These are phyloP conservation scores for Rhodotorula sp. DNA, from an alignment of 1,284 basidiomycete species.

Conservation along the genomic window DNA sequence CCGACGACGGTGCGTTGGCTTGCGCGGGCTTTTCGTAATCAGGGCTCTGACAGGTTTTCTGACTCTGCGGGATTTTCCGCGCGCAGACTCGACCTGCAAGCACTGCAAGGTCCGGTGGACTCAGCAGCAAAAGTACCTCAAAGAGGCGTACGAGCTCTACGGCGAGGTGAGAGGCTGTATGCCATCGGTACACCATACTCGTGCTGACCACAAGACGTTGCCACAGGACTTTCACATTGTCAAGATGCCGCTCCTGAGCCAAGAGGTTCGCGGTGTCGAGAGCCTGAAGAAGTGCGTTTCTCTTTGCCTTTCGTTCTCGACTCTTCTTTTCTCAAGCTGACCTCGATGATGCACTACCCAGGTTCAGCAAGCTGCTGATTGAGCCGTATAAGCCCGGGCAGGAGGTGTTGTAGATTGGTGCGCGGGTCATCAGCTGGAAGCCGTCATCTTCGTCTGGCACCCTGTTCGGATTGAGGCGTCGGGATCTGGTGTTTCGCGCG, in stretches of 20 bases:
- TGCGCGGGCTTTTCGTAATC: constrained; percentile 15
- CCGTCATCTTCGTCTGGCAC: too few species aligned
- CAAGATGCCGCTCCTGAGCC: constrained; percentile 86
- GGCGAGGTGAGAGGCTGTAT: constrained; percentile 36
- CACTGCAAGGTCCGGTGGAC: constrained; percentile 90
- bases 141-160: constrained; percentile 90
- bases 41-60: background rate
- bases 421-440: background rate
- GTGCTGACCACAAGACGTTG: background rate
- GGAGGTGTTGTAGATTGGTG: constrained; percentile 12
- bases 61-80: background rate
- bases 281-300: constrained; percentile 70
- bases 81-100: constrained; percentile 76
- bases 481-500: too few species aligned
- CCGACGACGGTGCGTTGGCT: constrained; percentile 68
- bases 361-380: constrained; percentile 45
- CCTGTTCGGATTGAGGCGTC: too few species aligned
- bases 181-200: too few species aligned
- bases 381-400: constrained; percentile 39
- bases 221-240: constrained; percentile 88
- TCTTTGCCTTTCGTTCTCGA: background rate
- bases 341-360: constrained; percentile 2
- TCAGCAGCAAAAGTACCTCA: constrained; percentile 97
- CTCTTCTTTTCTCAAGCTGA: background rate
- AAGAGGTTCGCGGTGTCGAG: constrained; percentile 92